Evolutionary conservation across 1,139 yeast genomes (phyloP), one percentile per base, ranked within the genome.

Genomic region (Geotrichum bryndzae): DNA sequence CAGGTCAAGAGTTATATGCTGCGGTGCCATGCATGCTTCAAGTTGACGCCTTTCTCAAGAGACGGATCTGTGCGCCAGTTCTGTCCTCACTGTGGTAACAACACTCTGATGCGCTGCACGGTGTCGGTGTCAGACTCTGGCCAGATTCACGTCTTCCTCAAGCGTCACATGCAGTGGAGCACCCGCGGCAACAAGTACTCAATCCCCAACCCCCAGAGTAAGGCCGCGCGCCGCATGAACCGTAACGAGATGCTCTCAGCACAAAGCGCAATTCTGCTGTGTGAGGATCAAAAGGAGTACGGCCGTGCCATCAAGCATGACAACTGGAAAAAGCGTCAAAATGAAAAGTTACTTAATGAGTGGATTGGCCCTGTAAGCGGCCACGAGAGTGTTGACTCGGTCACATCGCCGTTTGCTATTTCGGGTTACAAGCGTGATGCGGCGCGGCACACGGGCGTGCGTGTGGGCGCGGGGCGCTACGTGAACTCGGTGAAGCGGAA

Each of bases 1-100:
- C 84, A 90, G 73, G 89, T 94, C 57, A 84, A 96, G 74, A 90
- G 88, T 75, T 91, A 90, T 74, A 92, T 92, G 97, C 82, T 90
- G 71, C 82, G 99, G 75, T 94, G 99, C 74, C 97, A 94, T 74
- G 99, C 97, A 0, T 94, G 99, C 76, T 95, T 94, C 83, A 79
- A 84, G 65, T 79, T 91, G 71, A 79, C 87, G 10, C 94, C 95
- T 8, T 80, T 89, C 62, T 90, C 95, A 53, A 87, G 86, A 69
- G 71, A 82, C 82, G 95, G 95, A 3, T 80, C 79, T 58, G 87
- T 92, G 57, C 84, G 84, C 70, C 97, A 91, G 75, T 94, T 94
- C 77, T 94, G 99, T 74, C 90, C 96, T n/a, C 82, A 86, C 62
- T 96, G 99, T 80, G 99, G 99, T 56, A 96, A 97, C 63, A 84